phyloP scores from a whole-genome alignment of 345 rosid species.

The Populus ilicifolia region DNA sequence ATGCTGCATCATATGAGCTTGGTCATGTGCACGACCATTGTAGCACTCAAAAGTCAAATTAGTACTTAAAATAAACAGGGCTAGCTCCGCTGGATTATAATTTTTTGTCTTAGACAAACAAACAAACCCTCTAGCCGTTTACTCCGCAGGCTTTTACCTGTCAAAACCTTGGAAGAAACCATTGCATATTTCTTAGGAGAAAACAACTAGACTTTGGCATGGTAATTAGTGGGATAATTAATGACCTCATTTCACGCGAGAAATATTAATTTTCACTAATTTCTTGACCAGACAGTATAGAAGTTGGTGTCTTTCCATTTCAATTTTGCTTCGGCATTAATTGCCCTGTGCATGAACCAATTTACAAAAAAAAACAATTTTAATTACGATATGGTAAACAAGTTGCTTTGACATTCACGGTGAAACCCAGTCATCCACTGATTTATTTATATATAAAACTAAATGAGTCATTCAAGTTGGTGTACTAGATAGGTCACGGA shows the following conservation, averaged over 20 bases:
- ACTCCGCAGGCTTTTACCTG: conserved; percentile 32
- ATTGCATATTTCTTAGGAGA: not conserved
- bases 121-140: conserved; percentile 24
- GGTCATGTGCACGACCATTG: not conserved
- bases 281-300: conserved; percentile 5
- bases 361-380: no score
- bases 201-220: not conserved
- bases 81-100: not conserved
- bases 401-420: no score
- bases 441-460: no score
- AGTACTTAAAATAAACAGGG: not conserved
- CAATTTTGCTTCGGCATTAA: conserved; percentile 7
- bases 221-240: conserved; percentile 26
- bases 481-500: no score
- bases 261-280: conserved; percentile 6
- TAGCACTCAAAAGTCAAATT: not conserved
- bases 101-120: conserved; percentile 1
- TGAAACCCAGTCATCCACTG: no score
- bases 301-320: conserved; percentile 10
- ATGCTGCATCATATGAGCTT: no score
- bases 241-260: conserved; percentile 28
- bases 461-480: no score
- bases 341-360: not conserved
- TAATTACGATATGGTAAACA: no score
- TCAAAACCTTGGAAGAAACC: conserved; percentile 17